Evolutionary conservation across 2,329 filamentous ascomycete species (phyloP), one percentile per base, ranked within the genome.

Genomic region (Chrysoporthe deuterocubensis): DNA sequence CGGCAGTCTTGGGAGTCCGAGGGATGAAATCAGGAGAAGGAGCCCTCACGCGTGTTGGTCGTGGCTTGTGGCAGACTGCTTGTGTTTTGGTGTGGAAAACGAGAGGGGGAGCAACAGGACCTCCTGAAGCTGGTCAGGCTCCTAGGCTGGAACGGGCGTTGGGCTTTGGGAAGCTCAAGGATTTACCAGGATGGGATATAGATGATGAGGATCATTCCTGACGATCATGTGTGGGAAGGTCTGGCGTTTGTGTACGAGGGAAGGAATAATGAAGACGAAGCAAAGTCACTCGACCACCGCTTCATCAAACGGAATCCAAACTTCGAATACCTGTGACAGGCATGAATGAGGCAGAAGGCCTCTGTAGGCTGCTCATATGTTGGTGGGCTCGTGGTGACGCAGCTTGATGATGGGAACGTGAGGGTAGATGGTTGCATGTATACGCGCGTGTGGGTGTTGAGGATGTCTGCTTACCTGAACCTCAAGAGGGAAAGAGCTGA

Each of bases 401-500:
- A 11, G 6, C 52, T 32, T n/a, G 34, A 40, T 21, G 54, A 18
- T 57, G 32, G 18, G 54, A 32, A 57, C 9, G 34, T 21, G 54
- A n/a, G 50, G 21, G 11, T 7, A 40, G 34, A 40, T 37, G 32
- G 34, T 11, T 57, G 34, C 16, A 40, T 57, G 34, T 13, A 26
- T 9, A 16, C 7, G 9, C 21, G 21, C 32, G 50, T 34, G 13
- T 54, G 50, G 34, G 16, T 54, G 26, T 16, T 34, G 21, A 54
- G 34, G 16, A 34, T 40, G 34, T 40, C 26, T 48, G 50, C 65
- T 66, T 48, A 66, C 65, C 59, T 66, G 50, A 56, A 48, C 32
- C 14, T 48, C 26, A 54, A 37, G 58, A 40, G 11, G 21, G n/a
- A n/a, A 3, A 11, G 16, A 32, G 6, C 16, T 57, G 59, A 40